phyloP scores from a whole-genome alignment of 1,284 basidiomycete genomes.

The Sparassis latifolia region DNA sequence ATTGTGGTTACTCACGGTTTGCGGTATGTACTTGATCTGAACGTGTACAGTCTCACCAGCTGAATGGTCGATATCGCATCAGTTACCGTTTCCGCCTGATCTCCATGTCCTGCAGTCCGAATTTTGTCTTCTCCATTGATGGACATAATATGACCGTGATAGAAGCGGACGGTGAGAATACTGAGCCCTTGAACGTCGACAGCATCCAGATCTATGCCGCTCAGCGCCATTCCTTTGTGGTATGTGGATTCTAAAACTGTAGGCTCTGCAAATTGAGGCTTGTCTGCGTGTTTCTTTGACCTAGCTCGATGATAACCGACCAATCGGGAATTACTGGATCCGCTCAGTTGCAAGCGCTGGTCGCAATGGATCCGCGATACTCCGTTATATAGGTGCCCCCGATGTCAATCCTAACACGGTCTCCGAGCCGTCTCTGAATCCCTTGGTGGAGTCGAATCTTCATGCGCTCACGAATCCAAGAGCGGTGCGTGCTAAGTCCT shows the following conservation, averaged over 20 bases:
- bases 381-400: slow-evolving; percentile 44
- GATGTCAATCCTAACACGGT: slow-evolving; percentile 34
- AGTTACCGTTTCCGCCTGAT: slow-evolving; percentile 40
- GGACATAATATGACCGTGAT: slow-evolving; percentile 32
- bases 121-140: slow-evolving; percentile 30
- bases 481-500: slow-evolving; percentile 5
- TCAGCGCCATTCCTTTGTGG: slow-evolving; percentile 30
- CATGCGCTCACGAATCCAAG: slow-evolving; percentile 8
- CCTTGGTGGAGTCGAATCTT: slow-evolving; percentile 25
- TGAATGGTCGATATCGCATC: not conserved
- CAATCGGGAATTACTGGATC: slow-evolving; percentile 17
- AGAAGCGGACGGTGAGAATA: slow-evolving; percentile 28
- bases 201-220: slow-evolving; percentile 32
- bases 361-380: slow-evolving; percentile 44
- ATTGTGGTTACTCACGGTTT: slow-evolving; percentile 27
- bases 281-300: no score
- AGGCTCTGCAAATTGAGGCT: not conserved
- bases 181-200: slow-evolving; percentile 31
- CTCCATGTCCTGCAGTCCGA: slow-evolving; percentile 36
- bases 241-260: slow-evolving; percentile 4
- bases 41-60: not conserved
- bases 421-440: slow-evolving; percentile 4
- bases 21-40: not conserved
- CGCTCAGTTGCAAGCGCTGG: slow-evolving; percentile 23
- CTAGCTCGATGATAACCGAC: slow-evolving; percentile 13